phyloP scores from a whole-genome alignment of 148 eudicot genomes.

The Rhododendron henanense region DNA sequence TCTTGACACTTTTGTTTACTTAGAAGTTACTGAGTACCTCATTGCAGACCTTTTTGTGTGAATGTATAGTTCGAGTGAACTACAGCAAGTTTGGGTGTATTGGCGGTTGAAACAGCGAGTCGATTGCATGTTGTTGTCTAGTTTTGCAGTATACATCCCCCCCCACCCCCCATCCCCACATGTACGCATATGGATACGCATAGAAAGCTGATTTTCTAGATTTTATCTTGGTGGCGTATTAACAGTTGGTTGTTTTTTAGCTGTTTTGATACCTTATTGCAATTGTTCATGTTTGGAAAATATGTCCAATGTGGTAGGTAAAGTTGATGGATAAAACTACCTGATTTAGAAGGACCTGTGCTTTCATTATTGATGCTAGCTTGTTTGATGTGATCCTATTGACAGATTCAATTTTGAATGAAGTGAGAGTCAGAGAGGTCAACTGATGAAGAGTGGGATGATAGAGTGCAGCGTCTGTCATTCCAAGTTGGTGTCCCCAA shows the following conservation, averaged over 20 bases:
- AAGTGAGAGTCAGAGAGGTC: conserved; percentile 8
- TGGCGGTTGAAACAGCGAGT: background rate
- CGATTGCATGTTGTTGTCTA: background rate
- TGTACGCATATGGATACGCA: too few relatives aligned
- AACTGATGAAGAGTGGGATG: conserved; percentile 65
- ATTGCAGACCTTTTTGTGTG: background rate
- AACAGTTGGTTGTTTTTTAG: background rate
- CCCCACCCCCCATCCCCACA: too few relatives aligned
- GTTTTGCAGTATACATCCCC: background rate
- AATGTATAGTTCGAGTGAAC: background rate
- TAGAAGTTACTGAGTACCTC: background rate
- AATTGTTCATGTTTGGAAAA: background rate
- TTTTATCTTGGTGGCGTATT: background rate
- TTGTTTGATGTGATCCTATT: background rate
- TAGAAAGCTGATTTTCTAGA: background rate
- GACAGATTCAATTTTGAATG: background rate
- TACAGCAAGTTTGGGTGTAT: background rate
- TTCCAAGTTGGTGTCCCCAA: conserved; percentile 63
- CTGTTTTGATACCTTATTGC: background rate
- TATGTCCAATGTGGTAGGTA: background rate
- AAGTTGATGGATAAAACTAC: background rate
- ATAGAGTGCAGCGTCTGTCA: conserved; percentile 90
- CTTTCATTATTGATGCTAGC: background rate
- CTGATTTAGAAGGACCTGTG: background rate
- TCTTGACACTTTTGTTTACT: background rate